A percentile compares a stretch with the other conserved stretches of the same genome.
These are phyloP conservation scores for Cordyceps farinosa DNA, from an alignment of 2,329 filamentous ascomycete species.

Conservation along the genomic window DNA sequence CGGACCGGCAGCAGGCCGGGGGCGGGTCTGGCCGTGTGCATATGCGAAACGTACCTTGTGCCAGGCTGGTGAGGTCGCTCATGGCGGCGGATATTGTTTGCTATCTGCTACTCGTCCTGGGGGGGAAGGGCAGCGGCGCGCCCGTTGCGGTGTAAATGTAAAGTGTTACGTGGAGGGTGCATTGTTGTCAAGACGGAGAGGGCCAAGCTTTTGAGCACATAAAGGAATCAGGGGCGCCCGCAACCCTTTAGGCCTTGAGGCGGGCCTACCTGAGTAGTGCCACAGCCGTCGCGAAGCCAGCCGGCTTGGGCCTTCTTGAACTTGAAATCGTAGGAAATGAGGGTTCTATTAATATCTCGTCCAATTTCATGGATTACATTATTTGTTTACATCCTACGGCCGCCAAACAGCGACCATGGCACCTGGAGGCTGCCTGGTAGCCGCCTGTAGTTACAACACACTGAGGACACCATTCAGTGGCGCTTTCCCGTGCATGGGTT, in stretches of 20 bases:
- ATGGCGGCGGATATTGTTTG: background rate
- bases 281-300: background rate
- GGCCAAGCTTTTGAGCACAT: slow-evolving; percentile 10
- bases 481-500: no score
- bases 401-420: no score
- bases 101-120: background rate
- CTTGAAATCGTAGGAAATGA: no score
- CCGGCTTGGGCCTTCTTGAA: no score
- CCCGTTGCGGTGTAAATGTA: slow-evolving; percentile 1
- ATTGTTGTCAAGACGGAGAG: background rate
- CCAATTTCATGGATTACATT: no score
- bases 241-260: slow-evolving; percentile 3
- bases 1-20: background rate
- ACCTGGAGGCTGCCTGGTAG: no score
- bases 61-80: slow-evolving; percentile 6
- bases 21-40: background rate
- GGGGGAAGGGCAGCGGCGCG: background rate
- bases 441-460: no score
- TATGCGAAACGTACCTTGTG: slow-evolving; percentile 11
- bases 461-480: background rate
- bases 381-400: no score
- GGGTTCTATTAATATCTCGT: no score
- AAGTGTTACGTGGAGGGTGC: background rate
- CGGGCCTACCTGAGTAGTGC: background rate
- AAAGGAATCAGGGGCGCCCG: slow-evolving; percentile 14